phyloP scores from a whole-genome alignment of 73 alveolate species.

The Symbiodinium pilosum region DNA sequence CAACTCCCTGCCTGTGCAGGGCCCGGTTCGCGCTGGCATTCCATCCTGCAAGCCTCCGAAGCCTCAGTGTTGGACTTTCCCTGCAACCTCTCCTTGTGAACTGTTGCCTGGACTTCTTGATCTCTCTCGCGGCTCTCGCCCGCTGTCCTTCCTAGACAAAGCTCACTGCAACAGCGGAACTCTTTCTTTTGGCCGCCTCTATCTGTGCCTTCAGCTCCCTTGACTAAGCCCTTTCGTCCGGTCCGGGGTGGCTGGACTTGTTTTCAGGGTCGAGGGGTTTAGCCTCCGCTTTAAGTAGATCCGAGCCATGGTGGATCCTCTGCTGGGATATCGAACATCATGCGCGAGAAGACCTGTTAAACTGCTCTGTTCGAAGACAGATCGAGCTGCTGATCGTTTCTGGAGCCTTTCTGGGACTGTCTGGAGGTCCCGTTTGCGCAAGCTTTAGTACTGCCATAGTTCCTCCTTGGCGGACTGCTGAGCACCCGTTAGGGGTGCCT shows the following conservation, averaged over 20 bases:
- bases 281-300: background rate
- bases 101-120: background rate
- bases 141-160: background rate
- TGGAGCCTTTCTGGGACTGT: background rate
- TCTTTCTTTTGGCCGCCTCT: background rate
- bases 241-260: background rate
- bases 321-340: background rate
- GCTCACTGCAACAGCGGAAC: background rate
- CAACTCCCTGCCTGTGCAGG: no score
- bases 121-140: background rate
- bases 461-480: background rate
- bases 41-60: no score
- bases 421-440: background rate
- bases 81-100: background rate
- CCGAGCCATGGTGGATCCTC: background rate
- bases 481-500: background rate
- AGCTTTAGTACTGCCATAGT: background rate
- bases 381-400: no score
- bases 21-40: no score
- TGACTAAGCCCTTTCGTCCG: background rate
- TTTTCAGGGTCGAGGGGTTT: slow-evolving; percentile 7
- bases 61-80: no score
- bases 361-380: background rate
- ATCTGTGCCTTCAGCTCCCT: no score
- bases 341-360: background rate